Evolutionary conservation across 2,329 filamentous ascomycete genomes (phyloP).

Genomic region (Sclerotinia spermophila): DNA sequence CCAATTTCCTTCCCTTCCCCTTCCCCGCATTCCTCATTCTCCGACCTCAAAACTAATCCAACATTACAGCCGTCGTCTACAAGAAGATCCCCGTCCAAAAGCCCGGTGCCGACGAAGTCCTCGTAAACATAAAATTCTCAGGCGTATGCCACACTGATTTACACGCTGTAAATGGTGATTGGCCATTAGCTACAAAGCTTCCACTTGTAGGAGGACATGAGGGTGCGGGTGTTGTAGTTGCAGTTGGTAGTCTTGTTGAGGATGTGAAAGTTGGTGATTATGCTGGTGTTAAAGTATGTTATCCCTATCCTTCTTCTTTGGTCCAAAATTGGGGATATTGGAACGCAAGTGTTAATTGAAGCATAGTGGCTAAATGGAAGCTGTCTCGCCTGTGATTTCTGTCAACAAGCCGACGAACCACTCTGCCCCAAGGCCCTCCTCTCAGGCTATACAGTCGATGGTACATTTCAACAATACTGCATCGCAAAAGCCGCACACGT

Average conservation of each 20-base stretch:
- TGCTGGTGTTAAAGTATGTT: conserved; percentile 67
- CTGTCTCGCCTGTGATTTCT: conserved; percentile 80
- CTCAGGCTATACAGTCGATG: conserved; percentile 90
- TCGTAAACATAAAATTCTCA: conserved; percentile 86
- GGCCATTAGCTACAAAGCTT: conserved; percentile 78
- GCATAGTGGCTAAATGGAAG: conserved; percentile 76
- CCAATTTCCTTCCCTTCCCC: conserved; percentile 13
- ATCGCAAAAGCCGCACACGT: conserved; percentile 84
- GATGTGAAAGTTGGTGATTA: conserved; percentile 80
- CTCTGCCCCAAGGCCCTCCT: conserved; percentile 72
- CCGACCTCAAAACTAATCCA: neutral
- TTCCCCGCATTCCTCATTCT: neutral
- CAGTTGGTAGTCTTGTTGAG: conserved; percentile 69
- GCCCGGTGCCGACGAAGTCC: conserved; percentile 84
- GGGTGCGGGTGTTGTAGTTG: conserved; percentile 79
- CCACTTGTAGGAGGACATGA: conserved; percentile 81
- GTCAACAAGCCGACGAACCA: conserved; percentile 75
- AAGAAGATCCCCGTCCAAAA: conserved; percentile 78
- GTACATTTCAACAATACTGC: conserved; percentile 88
- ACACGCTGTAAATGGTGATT: conserved; percentile 81
- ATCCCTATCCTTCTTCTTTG: neutral
- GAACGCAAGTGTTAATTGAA: conserved; percentile 19
- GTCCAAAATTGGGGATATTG: neutral
- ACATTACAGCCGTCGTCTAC: conserved; percentile 55
- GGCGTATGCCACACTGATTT: conserved; percentile 89